A percentile compares a stretch with the other conserved stretches of the same genome.
phyloP scores from a whole-genome alignment of 257 asterid genomes.

The Schizonepeta tenuifolia region DNA sequence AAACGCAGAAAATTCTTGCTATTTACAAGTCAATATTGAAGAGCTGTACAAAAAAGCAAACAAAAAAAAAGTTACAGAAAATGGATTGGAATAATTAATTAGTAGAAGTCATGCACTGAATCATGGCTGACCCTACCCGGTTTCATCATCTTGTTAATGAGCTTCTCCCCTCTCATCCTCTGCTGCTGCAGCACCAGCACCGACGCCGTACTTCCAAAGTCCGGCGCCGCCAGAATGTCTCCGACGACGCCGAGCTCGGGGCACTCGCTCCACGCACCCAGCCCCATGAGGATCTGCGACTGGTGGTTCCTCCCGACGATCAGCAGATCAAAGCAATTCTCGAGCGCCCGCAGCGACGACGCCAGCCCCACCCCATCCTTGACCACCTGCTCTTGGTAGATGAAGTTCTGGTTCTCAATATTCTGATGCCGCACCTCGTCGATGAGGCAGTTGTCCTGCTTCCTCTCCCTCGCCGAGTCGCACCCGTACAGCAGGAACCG shows the following conservation, averaged over 20 bases:
- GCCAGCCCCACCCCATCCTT: conserved; percentile 74
- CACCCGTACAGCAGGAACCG: conserved; percentile 68
- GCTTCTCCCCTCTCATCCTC: conserved; percentile 47
- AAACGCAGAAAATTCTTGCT: conserved; percentile 23
- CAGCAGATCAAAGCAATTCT: conserved; percentile 54
- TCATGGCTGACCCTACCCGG: conserved; percentile 51
- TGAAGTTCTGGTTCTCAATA: conserved; percentile 54
- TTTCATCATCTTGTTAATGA: conserved; percentile 41
- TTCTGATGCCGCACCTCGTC: conserved; percentile 66
- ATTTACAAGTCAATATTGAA: conserved; percentile 16
- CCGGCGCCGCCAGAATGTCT: conserved; percentile 68
- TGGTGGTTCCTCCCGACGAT: conserved; percentile 68
- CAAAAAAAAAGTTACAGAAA: background rate
- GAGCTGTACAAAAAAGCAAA: background rate
- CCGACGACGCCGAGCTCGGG: conserved; percentile 87
- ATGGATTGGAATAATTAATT: background rate
- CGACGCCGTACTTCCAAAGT: conserved; percentile 61
- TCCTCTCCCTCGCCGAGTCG: conserved; percentile 65
- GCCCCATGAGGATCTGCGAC: conserved; percentile 64
- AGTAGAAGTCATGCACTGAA: conserved; percentile 23
- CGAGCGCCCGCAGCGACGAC: conserved; percentile 48
- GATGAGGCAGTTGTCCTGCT: conserved; percentile 52
- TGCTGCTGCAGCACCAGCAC: conserved; percentile 88
- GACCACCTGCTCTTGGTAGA: conserved; percentile 71
- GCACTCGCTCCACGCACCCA: conserved; percentile 85